Conservation (phyloP, 2,329 filamentous ascomycete genomes). For the Chalaropsis thielavioides region DNA sequence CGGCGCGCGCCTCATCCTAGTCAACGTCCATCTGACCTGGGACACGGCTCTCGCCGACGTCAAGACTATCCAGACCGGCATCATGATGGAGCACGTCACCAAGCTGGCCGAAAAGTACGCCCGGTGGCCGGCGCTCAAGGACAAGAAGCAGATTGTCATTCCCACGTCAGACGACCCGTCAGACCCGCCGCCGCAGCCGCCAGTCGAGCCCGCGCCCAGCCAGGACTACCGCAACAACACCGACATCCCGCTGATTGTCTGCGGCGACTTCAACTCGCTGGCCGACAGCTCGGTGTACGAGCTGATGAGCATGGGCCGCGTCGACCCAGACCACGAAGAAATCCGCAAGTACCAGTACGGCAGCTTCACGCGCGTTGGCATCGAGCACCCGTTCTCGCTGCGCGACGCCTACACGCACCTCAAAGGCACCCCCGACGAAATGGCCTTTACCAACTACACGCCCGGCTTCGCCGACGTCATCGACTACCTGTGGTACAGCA, state of each 20-base stretch:
- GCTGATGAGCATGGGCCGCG: conserved; percentile 64
- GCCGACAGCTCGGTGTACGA: conserved; percentile 82
- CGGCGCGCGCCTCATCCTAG: conserved; percentile 80
- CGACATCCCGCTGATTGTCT: conserved; percentile 80
- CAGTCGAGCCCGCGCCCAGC: conserved; percentile 58
- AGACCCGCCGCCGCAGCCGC: conserved; percentile 36
- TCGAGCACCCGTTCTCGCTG: conserved; percentile 85
- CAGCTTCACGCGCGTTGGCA: conserved; percentile 81
- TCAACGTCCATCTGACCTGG: conserved; percentile 92
- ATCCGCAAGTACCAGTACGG: conserved; percentile 74
- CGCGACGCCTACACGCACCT: conserved; percentile 79
- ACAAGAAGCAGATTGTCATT: conserved; percentile 51
- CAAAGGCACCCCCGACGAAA: conserved; percentile 65
- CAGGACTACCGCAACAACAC: conserved; percentile 74
- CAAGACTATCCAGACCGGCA: conserved; percentile 90
- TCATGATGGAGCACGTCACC: conserved; percentile 81
- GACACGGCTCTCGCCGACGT: conserved; percentile 82
- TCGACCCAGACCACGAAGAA: conserved; percentile 67
- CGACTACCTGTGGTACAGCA: conserved; percentile 97
- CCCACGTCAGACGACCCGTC: conserved; percentile 26
- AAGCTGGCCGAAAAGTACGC: conserved; percentile 77
- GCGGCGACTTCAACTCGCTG: conserved; percentile 91
- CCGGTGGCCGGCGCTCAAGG: conserved; percentile 62
- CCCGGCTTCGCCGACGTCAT: conserved; percentile 84
- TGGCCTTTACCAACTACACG: conserved; percentile 93